phyloP scores from a whole-genome alignment of 2,329 filamentous ascomycete genomes.

The Juglanconis juglandina region DNA sequence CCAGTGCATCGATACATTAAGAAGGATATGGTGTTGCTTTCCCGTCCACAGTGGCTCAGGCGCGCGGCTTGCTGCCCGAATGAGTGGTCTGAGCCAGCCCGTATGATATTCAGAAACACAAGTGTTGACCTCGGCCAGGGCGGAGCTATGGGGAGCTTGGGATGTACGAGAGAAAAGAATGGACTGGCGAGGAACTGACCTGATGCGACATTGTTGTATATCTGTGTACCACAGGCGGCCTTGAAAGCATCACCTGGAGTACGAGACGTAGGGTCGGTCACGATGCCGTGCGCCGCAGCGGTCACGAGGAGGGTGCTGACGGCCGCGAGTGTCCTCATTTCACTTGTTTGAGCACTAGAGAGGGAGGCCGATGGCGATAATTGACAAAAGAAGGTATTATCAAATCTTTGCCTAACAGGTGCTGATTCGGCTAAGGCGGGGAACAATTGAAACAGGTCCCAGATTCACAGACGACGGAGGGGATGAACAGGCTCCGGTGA shows the following conservation, averaged over 20 bases:
- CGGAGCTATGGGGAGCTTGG: too few relatives aligned
- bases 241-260: constrained; percentile 22
- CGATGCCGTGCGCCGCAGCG: constrained; percentile 22
- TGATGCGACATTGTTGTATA: constrained; percentile 20
- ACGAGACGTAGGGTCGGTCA: constrained; percentile 19
- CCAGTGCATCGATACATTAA: too few relatives aligned
- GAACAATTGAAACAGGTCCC: neutral
- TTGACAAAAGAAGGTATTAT: neutral
- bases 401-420: too few relatives aligned
- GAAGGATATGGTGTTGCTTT: too few relatives aligned
- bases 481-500: neutral
- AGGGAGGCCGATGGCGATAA: neutral
- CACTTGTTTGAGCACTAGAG: neutral
- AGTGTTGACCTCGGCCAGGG: too few relatives aligned
- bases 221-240: constrained; percentile 22
- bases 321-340: constrained; percentile 16
- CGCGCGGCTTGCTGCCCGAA: too few relatives aligned
- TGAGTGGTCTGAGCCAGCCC: too few relatives aligned
- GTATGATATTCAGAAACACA: too few relatives aligned
- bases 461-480: neutral
- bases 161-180: too few relatives aligned
- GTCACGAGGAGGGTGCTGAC: constrained; percentile 14
- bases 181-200: neutral
- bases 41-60: too few relatives aligned
- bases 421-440: neutral